Evolutionary conservation across 441 rosid species (phyloP).

Genomic region (Populus trichocarpa): DNA sequence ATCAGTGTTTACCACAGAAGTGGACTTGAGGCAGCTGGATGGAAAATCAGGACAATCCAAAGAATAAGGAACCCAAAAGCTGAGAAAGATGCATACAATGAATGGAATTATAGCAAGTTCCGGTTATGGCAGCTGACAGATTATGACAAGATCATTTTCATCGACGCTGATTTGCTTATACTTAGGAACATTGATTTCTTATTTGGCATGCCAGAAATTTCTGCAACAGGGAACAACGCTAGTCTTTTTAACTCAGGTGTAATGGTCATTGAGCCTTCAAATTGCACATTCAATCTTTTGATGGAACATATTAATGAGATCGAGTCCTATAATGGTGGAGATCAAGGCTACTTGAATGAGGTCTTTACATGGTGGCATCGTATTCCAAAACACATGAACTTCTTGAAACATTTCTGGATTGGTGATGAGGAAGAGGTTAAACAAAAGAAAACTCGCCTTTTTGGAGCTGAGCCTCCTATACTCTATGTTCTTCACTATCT

Average conservation of each 20-base stretch:
- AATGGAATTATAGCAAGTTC: conserved; percentile 97
- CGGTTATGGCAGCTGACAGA: conserved; percentile 90
- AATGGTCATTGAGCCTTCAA: conserved; percentile 88
- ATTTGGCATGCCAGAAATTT: conserved; percentile 82
- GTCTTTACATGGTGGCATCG: conserved; percentile 97
- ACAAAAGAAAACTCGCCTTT: conserved; percentile 63
- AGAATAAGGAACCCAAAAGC: conserved; percentile 95
- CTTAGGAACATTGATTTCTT: conserved; percentile 90
- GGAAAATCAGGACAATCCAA: conserved; percentile 77
- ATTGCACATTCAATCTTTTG: conserved; percentile 82
- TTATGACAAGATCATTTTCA: conserved; percentile 84
- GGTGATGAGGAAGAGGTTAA: conserved; percentile 78
- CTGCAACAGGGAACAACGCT: conserved; percentile 87
- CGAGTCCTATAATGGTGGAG: conserved; percentile 92
- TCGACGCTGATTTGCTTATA: conserved; percentile 77
- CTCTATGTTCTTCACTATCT: conserved; percentile 84
- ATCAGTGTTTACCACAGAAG: conserved; percentile 78
- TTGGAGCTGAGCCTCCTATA: conserved; percentile 74
- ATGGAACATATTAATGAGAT: conserved; percentile 89
- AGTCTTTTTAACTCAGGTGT: conserved; percentile 87
- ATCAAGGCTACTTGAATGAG: conserved; percentile 87
- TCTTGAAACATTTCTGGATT: conserved; percentile 84
- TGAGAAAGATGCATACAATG: conserved; percentile 89
- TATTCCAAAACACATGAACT: conserved; percentile 81
- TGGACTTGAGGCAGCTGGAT: conserved; percentile 90